Percentiles rank a stretch among this genome's conserved stretches.
Evolutionary conservation across 1,284 basidiomycete genomes (phyloP).

Genomic region (Rhodotorula sp.): DNA sequence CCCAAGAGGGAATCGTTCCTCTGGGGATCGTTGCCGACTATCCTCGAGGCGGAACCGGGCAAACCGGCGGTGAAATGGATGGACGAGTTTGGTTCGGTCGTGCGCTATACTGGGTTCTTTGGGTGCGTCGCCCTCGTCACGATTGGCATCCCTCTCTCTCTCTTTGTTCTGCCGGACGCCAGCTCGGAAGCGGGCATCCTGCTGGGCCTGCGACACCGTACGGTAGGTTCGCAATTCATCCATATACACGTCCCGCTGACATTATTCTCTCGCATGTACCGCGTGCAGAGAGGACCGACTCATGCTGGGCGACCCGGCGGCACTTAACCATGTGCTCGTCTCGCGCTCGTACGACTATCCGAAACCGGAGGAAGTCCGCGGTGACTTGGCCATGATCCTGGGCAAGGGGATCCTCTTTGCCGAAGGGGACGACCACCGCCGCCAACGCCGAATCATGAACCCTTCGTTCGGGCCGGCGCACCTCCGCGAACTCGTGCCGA

Average conservation of each 20-base stretch:
- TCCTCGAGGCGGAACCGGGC: constrained; percentile 60
- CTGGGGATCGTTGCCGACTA: constrained; percentile 59
- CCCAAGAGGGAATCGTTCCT: constrained; percentile 55
- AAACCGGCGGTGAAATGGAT: constrained; percentile 54
- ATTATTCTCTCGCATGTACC: background rate
- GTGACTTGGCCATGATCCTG: constrained; percentile 54
- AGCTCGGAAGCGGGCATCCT: too few species aligned
- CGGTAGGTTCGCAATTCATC: too few species aligned
- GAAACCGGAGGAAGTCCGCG: constrained; percentile 63
- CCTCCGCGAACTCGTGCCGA: constrained; percentile 59
- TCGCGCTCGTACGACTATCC: constrained; percentile 62
- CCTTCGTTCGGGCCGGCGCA: constrained; percentile 62
- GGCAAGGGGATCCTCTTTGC: constrained; percentile 49
- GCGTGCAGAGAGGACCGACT: constrained; percentile 50
- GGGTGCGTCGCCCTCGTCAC: background rate
- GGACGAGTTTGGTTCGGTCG: constrained; percentile 55
- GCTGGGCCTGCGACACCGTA: too few species aligned
- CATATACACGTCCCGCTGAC: too few species aligned
- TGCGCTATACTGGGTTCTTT: constrained; percentile 58
- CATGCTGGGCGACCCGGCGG: constrained; percentile 61
- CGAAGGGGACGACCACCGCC: constrained; percentile 48
- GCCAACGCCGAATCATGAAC: constrained; percentile 43
- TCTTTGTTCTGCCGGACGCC: too few species aligned
- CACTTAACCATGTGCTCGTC: constrained; percentile 61
- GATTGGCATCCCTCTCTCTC: constrained; percentile 45